A percentile compares a stretch with the other conserved stretches of the same genome.
These are phyloP conservation scores for Phytopythium litorale DNA, from an alignment of 352 stramenopile genomes.

Conservation along the genomic window DNA sequence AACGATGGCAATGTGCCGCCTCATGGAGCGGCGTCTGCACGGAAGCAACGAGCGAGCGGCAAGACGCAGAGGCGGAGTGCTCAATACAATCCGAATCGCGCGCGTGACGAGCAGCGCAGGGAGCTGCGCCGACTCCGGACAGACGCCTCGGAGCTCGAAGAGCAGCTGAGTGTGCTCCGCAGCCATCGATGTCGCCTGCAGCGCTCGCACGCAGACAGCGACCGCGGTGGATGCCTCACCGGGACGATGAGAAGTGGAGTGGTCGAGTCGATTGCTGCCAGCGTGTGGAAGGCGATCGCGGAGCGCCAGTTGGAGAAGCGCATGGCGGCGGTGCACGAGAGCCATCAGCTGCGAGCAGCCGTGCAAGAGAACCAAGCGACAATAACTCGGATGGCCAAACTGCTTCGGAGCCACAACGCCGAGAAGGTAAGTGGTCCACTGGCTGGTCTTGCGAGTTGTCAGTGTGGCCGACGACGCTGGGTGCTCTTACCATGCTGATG, in stretches of 20 bases:
- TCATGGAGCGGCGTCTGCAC: neutral
- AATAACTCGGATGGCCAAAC: conserved; percentile 11
- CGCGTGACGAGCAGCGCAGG: conserved; percentile 21
- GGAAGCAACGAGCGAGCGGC: neutral
- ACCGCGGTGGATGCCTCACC: neutral
- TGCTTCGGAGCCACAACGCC: conserved; percentile 2
- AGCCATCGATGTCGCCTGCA: neutral
- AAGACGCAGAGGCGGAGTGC: neutral
- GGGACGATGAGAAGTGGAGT: neutral
- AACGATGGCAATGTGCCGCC: neutral
- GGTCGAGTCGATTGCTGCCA: neutral
- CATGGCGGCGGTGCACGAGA: conserved; percentile 7
- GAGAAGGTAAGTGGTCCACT: neutral
- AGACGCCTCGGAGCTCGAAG: conserved; percentile 6
- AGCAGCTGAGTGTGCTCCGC: neutral
- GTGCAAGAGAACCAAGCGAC: neutral
- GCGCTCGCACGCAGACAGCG: neutral
- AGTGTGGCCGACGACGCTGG: neutral
- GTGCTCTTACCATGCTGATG: neutral
- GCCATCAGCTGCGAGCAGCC: conserved; percentile 9
- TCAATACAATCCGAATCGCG: conserved; percentile 10
- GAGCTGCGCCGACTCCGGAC: conserved; percentile 12
- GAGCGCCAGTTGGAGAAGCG: conserved; percentile 13
- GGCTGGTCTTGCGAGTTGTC: neutral
- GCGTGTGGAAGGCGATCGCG: conserved; percentile 13